phyloP scores from a whole-genome alignment of 495 filamentous ascomycete species.

The Friedmanniomyces simplex region DNA sequence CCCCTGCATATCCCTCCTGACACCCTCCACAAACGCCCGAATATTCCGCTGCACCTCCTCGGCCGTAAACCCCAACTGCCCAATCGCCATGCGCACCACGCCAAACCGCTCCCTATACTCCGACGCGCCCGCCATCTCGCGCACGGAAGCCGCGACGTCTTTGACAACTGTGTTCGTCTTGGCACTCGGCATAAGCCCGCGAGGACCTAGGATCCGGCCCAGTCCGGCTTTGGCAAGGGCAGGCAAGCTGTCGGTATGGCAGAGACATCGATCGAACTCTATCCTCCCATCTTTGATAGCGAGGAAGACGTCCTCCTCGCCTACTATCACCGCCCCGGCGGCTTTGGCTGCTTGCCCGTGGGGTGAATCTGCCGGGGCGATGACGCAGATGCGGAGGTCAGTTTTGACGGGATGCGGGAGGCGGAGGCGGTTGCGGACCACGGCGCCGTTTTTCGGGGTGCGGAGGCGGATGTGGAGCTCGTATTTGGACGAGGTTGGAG shows the following conservation, averaged over 20 bases:
- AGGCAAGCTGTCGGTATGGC: conserved; percentile 63
- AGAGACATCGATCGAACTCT: conserved; percentile 81
- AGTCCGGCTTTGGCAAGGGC: conserved; percentile 67
- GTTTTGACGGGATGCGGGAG: conserved; percentile 84
- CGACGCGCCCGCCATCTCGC: conserved; percentile 68
- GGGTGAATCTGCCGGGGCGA: conserved; percentile 67
- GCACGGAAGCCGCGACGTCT: conserved; percentile 58
- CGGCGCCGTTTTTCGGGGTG: conserved; percentile 69
- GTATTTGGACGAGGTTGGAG: conserved; percentile 67
- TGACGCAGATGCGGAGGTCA: conserved; percentile 74
- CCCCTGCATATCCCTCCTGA: conserved; percentile 65
- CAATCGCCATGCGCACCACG: conserved; percentile 77
- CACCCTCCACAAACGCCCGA: conserved; percentile 57
- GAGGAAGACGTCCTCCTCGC: conserved; percentile 77
- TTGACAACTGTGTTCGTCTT: conserved; percentile 82
- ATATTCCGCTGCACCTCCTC: conserved; percentile 79
- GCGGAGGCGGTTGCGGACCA: conserved; percentile 74
- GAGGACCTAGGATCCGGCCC: conserved; percentile 74
- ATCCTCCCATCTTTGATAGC: conserved; percentile 62
- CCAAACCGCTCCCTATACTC: conserved; percentile 80
- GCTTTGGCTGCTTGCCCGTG: conserved; percentile 56
- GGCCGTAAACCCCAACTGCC: conserved; percentile 82
- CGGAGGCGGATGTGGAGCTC: conserved; percentile 72
- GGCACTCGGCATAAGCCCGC: conserved; percentile 78
- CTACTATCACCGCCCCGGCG: conserved; percentile 70